Evolutionary conservation across 2,329 filamentous ascomycete species (phyloP), one percentile per base, ranked within the genome.

Genomic region (Fusarium sp.): DNA sequence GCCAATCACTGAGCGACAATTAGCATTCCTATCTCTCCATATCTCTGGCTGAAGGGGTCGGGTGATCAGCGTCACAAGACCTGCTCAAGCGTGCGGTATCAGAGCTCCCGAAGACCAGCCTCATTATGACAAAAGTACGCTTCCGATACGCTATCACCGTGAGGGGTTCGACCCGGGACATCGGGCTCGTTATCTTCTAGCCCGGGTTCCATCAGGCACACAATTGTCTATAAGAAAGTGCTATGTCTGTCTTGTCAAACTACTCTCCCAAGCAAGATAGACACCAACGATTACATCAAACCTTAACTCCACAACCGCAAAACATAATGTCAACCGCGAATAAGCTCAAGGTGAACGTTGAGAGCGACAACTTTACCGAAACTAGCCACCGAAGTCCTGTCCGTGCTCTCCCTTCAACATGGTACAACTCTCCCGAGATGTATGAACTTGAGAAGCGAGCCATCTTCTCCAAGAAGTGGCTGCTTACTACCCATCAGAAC

Each of bases 381-480:
- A 63, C 53, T 22, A 70, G 67, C 41, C 67, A 70, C 59, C 24
- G 51, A 39, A 70, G 38, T 2, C 67, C 67, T 4, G 47, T 70
- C 15, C 70, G 82, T 32, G 83, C 87, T 35, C 80, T 90, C 2
- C 87, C 87, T 5, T 82, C 55, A 11, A 85, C 85, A 24, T 89
- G 87, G 87, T 90, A 87, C 76, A 83, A 80, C 14, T 85, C 85
- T 4, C 78, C 81, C 13, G 85, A 86, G 60, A 87, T 90, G 82
- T 89, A 86, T 72, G 84, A 89, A 73, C 85, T 90, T 0, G 88
- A 90, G 76, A 81, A 85, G 18, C 84, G 88, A 22, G 86, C 87
- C 41, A 87, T 90, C 75, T 90, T 90, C 77, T 89, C 87, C 36
- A 84, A 84, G 70, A 85, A 86, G 72, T 90, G 88, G 88, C 82